phyloP scores from a whole-genome alignment of 768 basidiomycete genomes.

The Rhizopogon sp. region DNA sequence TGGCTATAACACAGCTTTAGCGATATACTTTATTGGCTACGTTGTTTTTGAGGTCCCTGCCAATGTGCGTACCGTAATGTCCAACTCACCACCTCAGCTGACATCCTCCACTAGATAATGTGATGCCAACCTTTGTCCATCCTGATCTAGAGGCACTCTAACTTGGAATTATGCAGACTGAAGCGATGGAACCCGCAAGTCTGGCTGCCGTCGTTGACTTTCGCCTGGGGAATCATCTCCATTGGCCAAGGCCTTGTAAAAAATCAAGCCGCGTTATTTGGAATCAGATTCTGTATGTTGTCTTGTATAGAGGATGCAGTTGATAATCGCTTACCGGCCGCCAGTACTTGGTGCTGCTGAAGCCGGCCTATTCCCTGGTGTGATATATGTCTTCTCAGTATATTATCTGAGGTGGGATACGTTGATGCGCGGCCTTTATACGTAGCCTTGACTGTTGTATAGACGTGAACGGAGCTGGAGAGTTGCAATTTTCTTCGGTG shows the following conservation, averaged over 20 bases:
- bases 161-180: slow-evolving; percentile 29
- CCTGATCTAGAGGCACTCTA: not conserved
- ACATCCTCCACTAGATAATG: slow-evolving; percentile 13
- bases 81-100: not conserved
- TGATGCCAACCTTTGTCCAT: slow-evolving; percentile 11
- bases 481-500: slow-evolving; percentile 59
- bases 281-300: slow-evolving; percentile 46
- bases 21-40: slow-evolving; percentile 58
- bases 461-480: slow-evolving; percentile 58
- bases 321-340: not conserved
- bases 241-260: slow-evolving; percentile 51
- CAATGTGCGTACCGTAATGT: slow-evolving; percentile 33
- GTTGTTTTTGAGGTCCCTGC: slow-evolving; percentile 56
- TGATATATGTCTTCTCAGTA: slow-evolving; percentile 53
- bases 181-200: slow-evolving; percentile 56
- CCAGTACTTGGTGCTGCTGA: slow-evolving; percentile 53
- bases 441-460: not conserved
- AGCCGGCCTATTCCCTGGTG: slow-evolving; percentile 58
- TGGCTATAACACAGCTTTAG: slow-evolving; percentile 53
- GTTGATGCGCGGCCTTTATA: not conserved
- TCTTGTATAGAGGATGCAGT: not conserved
- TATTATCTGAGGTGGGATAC: slow-evolving; percentile 43
- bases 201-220: slow-evolving; percentile 57
- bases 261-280: slow-evolving; percentile 49
- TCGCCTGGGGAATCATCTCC: slow-evolving; percentile 54